Evolutionary conservation across 2,329 filamentous ascomycete species (phyloP).

Genomic region (Botryotinia convoluta): DNA sequence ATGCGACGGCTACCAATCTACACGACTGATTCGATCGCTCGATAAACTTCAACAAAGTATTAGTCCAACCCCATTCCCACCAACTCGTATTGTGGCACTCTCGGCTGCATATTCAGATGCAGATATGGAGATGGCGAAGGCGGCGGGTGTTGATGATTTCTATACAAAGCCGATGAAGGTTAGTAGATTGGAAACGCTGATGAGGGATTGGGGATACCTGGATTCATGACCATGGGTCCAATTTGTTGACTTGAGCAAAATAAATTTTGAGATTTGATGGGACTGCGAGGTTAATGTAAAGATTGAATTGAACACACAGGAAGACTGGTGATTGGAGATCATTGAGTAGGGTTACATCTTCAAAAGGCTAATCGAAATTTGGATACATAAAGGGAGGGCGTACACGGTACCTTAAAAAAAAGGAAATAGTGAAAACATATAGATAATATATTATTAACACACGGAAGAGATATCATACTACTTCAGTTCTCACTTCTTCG

Average conservation of each 20-base stretch:
- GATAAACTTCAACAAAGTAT: constrained; percentile 40
- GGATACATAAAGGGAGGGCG: neutral
- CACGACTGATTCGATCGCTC: constrained; percentile 47
- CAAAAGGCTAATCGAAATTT: neutral
- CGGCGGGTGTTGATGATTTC: constrained; percentile 53
- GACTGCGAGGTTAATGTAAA: neutral
- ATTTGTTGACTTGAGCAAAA: neutral
- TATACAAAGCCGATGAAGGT: constrained; percentile 49
- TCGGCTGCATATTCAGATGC: constrained; percentile 50
- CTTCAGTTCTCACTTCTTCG: neutral
- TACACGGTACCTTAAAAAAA: neutral
- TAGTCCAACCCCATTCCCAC: constrained; percentile 26
- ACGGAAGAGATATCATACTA: neutral
- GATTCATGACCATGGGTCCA: neutral
- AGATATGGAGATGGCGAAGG: constrained; percentile 48
- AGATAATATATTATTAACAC: neutral
- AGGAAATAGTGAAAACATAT: no score
- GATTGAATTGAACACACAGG: neutral
- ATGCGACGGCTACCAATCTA: constrained; percentile 50
- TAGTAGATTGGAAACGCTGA: constrained; percentile 7
- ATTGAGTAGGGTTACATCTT: no score
- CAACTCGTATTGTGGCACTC: constrained; percentile 46
- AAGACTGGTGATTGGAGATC: neutral
- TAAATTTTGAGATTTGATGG: neutral
- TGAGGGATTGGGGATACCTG: constrained; percentile 8